Percentiles rank a stretch among this genome's conserved stretches.
phyloP scores from a whole-genome alignment of 2,329 filamentous ascomycete genomes.

The Claviceps africana region DNA sequence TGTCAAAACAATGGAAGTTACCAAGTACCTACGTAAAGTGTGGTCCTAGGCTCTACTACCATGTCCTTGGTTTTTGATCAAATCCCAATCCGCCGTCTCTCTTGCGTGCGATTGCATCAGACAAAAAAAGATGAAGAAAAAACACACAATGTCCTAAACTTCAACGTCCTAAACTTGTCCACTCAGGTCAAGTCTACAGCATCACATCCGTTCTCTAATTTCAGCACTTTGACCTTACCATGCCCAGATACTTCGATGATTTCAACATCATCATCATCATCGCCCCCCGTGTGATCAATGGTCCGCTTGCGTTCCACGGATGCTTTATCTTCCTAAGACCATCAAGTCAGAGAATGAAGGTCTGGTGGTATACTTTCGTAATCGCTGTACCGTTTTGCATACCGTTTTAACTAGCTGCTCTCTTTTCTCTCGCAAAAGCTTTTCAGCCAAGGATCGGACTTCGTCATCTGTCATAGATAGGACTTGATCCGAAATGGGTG shows the following conservation, averaged over 20 bases:
- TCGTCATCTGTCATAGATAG: slow-evolving; percentile 7
- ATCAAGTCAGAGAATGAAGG: background rate
- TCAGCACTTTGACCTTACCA: background rate
- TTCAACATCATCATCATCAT: background rate
- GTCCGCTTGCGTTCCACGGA: background rate
- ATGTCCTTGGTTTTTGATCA: too few species aligned
- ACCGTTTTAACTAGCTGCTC: background rate
- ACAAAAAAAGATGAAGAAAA: too few species aligned
- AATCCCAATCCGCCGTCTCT: background rate
- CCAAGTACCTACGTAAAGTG: too few species aligned
- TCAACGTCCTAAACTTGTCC: background rate
- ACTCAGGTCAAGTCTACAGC: slow-evolving; percentile 2
- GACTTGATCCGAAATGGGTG: slow-evolving; percentile 2
- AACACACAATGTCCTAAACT: background rate
- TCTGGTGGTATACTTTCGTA: background rate
- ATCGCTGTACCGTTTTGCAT: background rate
- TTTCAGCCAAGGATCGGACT: slow-evolving; percentile 10
- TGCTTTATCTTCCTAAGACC: background rate
- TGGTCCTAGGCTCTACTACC: too few species aligned
- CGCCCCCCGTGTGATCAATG: slow-evolving; percentile 7
- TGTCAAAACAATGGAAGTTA: too few species aligned
- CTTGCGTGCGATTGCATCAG: background rate
- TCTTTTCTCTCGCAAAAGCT: slow-evolving; percentile 8
- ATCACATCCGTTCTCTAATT: background rate
- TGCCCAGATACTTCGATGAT: background rate